Conservation (phyloP, 108 stramenopile genomes). For the Fistulifera pelliculosa region DNA sequence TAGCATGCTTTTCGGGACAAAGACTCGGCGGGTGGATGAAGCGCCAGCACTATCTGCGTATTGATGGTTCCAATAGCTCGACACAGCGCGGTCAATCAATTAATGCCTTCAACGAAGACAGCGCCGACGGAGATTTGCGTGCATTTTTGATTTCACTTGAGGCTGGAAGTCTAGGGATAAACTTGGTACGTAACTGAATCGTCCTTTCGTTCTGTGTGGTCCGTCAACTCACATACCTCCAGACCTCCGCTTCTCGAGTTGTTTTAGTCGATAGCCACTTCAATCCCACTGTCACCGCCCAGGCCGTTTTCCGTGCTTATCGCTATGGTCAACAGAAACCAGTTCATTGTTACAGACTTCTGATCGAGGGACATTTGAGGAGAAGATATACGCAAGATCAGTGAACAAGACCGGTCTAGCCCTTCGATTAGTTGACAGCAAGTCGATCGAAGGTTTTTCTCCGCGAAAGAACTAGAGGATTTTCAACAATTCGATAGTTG, state of each 20-base stretch:
- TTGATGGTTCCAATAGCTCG: slow-evolving; percentile 56
- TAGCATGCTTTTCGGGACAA: slow-evolving; percentile 18
- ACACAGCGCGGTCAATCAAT: slow-evolving; percentile 51
- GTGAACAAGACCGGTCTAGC: slow-evolving; percentile 55
- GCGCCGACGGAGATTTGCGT: background rate
- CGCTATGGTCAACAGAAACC: slow-evolving; percentile 60
- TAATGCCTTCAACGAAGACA: slow-evolving; percentile 13
- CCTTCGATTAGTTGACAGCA: slow-evolving; percentile 50
- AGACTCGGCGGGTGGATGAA: slow-evolving; percentile 46
- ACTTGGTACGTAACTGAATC: slow-evolving; percentile 6
- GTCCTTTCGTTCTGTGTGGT: background rate
- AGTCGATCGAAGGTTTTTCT: slow-evolving; percentile 44
- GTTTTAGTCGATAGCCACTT: slow-evolving; percentile 56
- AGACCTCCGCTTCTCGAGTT: slow-evolving; percentile 26
- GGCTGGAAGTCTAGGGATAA: slow-evolving; percentile 13
- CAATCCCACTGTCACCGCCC: slow-evolving; percentile 50
- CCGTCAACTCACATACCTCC: background rate
- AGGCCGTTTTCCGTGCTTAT: slow-evolving; percentile 60
- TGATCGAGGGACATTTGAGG: slow-evolving; percentile 77
- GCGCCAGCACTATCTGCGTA: slow-evolving; percentile 51
- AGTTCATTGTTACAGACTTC: slow-evolving; percentile 56
- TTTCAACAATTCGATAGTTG: slow-evolving; percentile 39
- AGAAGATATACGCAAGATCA: slow-evolving; percentile 61
- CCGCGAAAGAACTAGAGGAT: slow-evolving; percentile 40
- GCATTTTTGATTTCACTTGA: slow-evolving; percentile 13